Evolutionary conservation across 371 early-diverging fungal species (phyloP), one percentile per base, ranked within the genome.

Genomic region (Fennellomyces sp.): DNA sequence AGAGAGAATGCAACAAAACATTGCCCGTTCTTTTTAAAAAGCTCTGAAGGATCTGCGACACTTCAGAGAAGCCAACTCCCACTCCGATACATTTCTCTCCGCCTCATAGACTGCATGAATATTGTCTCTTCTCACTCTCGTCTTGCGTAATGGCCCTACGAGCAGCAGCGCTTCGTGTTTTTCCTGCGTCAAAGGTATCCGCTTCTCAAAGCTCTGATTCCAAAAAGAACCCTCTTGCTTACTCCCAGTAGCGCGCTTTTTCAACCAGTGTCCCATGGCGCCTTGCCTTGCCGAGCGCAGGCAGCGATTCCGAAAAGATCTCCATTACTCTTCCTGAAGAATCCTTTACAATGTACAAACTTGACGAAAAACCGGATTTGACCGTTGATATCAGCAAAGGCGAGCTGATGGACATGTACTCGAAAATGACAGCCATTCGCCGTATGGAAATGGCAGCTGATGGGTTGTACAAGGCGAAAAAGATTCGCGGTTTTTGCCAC

Each of bases 401-500:
- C 2, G 90, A 95, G 58, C 73, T 93, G 56, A 23, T 98, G n/a
- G 75, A 82, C 30, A 80, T 96, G 84, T 98, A 95, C 81, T 83
- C 81, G 57, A 83, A 86, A 71, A 96, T 97, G 97, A 90, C 90
- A 55, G 70, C 72, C 42, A 94, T 96, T 81, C 84, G 98, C 57
- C 86, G 97, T 52, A 83, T 98, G 83, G 98, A 98, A 79, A 95
- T 92, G 86, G 91, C 93, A 42, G 91, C 94, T 50, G 97, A 97
- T 72, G 88, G 89, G 74, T 87, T 95, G 60, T 99, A 99, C 91
- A 97, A 98, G 85, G 87, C 90, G 63, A 96, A 96, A 81, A 78
- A 94, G 77, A 97, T 99, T 63, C 89, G 97, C 61, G 99, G 99
- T 60, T 99, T 99, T 90, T 99, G 99, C 81, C 99, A 99, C 80